Conservation (phyloP, 176 grass and related monocot species). For the Eremochloa ophiuroides region DNA sequence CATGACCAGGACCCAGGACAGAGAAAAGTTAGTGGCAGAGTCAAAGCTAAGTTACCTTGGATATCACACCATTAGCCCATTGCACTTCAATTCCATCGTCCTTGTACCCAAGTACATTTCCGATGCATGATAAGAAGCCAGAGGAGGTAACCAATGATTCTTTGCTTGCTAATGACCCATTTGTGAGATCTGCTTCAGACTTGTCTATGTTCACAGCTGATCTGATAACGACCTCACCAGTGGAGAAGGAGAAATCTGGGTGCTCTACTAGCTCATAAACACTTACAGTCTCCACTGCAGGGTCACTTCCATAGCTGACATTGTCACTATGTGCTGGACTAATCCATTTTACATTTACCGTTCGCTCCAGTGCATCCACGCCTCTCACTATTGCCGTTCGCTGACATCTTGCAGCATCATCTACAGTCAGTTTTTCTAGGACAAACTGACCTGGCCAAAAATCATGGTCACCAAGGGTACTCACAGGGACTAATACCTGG, state of each 20-base stretch:
- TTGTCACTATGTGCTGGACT: slow-evolving; percentile 33
- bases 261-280: slow-evolving; percentile 94
- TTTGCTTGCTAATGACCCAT: slow-evolving; percentile 25
- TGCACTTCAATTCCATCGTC: slow-evolving; percentile 74
- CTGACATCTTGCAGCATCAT: slow-evolving; percentile 25
- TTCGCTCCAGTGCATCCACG: slow-evolving; percentile 72
- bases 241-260: slow-evolving; percentile 76
- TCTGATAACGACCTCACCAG: slow-evolving; percentile 72
- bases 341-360: slow-evolving; percentile 83
- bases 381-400: slow-evolving; percentile 67
- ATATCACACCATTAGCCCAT: slow-evolving; percentile 88
- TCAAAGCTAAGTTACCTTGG: slow-evolving; percentile 59
- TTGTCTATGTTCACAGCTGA: slow-evolving; percentile 49
- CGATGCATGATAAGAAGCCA: slow-evolving; percentile 76
- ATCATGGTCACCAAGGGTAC: slow-evolving; percentile 83
- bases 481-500: slow-evolving; percentile 62
- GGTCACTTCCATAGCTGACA: slow-evolving; percentile 37
- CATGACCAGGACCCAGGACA: neutral
- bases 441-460: slow-evolving; percentile 94
- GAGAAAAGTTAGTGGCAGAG: neutral
- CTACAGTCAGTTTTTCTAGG: slow-evolving; percentile 63
- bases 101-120: slow-evolving; percentile 75
- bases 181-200: slow-evolving; percentile 47
- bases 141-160: slow-evolving; percentile 27
- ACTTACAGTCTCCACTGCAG: slow-evolving; percentile 73